A percentile compares a stretch with the other conserved stretches of the same genome.
Conservation (phyloP, 306 rosid species). For the Echinosophora koreensis region DNA sequence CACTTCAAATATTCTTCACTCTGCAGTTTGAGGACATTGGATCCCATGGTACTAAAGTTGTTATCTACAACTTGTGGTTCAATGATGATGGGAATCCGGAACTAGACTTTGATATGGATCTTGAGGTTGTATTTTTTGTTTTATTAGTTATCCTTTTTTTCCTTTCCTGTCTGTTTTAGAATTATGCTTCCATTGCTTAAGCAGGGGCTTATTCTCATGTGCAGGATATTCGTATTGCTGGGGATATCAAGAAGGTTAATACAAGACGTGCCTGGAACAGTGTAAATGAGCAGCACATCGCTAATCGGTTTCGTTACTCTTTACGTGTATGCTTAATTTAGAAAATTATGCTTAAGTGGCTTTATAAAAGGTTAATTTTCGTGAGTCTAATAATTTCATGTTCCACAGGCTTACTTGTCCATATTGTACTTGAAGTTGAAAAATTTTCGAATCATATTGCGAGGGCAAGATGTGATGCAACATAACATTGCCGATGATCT, state of each 20-base stretch:
- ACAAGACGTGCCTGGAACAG: conserved; percentile 42
- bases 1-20: conserved; percentile 23
- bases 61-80: conserved; percentile 88
- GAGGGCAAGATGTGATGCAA: conserved; percentile 77
- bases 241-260: conserved; percentile 61
- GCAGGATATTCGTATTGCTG: conserved; percentile 82
- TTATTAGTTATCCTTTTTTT: conserved; percentile 15
- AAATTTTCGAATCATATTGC: conserved; percentile 70
- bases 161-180: neutral
- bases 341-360: conserved; percentile 23
- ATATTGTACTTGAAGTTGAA: conserved; percentile 81
- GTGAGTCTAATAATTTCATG: conserved; percentile 44
- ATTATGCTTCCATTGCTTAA: conserved; percentile 28
- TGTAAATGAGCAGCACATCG: conserved; percentile 79
- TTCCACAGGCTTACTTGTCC: conserved; percentile 81
- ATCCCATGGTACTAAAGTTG: conserved; percentile 87
- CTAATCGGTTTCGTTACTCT: conserved; percentile 71
- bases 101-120: conserved; percentile 76
- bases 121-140: conserved; percentile 59
- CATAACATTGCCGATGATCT: conserved; percentile 86
- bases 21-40: conserved; percentile 86
- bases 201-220: conserved; percentile 39
- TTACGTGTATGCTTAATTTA: conserved; percentile 74
- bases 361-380: conserved; percentile 9
- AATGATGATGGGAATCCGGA: conserved; percentile 74